Percentiles rank a stretch among this genome's conserved stretches.
phyloP scores from a whole-genome alignment of 768 basidiomycete species.

The Solioccasus polychromus region DNA sequence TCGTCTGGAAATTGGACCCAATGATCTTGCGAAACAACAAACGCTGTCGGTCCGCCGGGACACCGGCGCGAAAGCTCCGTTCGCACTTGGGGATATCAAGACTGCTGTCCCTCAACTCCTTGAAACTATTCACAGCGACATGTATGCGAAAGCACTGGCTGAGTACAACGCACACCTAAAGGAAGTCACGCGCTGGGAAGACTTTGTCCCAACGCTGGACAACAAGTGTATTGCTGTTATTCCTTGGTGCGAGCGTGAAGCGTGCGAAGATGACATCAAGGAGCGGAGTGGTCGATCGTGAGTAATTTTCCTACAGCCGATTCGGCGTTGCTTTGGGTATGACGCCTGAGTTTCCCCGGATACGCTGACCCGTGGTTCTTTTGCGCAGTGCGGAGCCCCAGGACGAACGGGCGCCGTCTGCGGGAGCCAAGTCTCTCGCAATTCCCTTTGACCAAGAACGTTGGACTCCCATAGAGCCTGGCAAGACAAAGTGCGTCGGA shows the following conservation, averaged over 20 bases:
- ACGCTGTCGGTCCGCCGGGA: conserved; percentile 83
- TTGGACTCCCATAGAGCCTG: conserved; percentile 76
- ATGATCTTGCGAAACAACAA: conserved; percentile 81
- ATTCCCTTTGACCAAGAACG: conserved; percentile 93
- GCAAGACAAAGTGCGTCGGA: conserved; percentile 86
- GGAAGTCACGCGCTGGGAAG: conserved; percentile 82
- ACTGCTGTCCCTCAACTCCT: conserved; percentile 61
- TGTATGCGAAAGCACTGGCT: conserved; percentile 77
- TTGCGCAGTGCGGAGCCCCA: conserved; percentile 69
- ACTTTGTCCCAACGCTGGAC: conserved; percentile 89
- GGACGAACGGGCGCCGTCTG: conserved; percentile 94
- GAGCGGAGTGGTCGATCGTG: conserved; percentile 85
- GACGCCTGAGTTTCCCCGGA: neutral
- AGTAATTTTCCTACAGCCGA: conserved; percentile 17
- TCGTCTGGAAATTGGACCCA: conserved; percentile 95
- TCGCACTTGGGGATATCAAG: conserved; percentile 48
- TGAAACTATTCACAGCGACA: conserved; percentile 82
- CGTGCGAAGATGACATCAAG: conserved; percentile 98
- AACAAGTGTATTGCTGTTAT: conserved; percentile 82
- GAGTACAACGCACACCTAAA: conserved; percentile 70
- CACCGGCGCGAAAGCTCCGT: conserved; percentile 57
- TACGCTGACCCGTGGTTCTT: conserved; percentile 3
- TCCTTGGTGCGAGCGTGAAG: conserved; percentile 94
- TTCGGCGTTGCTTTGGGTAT: neutral
- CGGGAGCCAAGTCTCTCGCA: conserved; percentile 94